Base-by-base conservation (phyloP, 257 asterid species). In the Solanum sitiens region DNA sequence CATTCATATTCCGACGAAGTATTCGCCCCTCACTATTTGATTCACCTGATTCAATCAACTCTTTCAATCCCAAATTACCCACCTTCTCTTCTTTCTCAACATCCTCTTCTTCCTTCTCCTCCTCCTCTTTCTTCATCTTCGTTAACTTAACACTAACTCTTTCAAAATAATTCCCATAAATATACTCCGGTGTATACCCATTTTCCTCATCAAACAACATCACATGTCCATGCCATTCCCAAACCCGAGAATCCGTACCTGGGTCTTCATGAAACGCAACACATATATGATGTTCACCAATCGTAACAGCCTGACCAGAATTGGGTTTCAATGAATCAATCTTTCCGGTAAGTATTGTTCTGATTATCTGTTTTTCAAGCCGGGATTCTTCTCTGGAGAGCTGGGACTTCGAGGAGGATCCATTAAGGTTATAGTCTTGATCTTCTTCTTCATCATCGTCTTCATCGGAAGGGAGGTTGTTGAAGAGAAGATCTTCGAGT, bases 161-260 rank as follows among this genome's bases (percentile, higher is more conserved):
- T 92, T 96, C 98, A 79, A 96, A 97, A 86, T 97, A 95, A 89
- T 97, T 97, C 86, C 99, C 99, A 59, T 96, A 97, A 30, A 95
- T 94, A 88, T 97, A 95, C 92, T 97, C 99, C 11, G 98, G 96
- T 1, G 93, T 90, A 87, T 94, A 97, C 11, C 98, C 99, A 87
- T 95, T 92, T 90, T 95, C 98, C 85, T 96, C 99, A 88, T 96
- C 98, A 87, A 95, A 95, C 93, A 96, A 53, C 99, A 96, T 94
- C 12, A 96, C 90, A 89, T 96, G 98, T 1, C 99, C 99, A 80
- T 96, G 99, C 99, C 99, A 97, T 91, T 97, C 99, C 98, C 99
- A 95, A 2, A 95, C 99, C 32, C 99, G 94, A 83, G 93, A 94
- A 90, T 93, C 98, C 11, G 98, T 92, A 50, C 90, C 98, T 0